Evolutionary conservation across 371 early-diverging fungal genomes (phyloP).

Genomic region (Mortierella sp.): DNA sequence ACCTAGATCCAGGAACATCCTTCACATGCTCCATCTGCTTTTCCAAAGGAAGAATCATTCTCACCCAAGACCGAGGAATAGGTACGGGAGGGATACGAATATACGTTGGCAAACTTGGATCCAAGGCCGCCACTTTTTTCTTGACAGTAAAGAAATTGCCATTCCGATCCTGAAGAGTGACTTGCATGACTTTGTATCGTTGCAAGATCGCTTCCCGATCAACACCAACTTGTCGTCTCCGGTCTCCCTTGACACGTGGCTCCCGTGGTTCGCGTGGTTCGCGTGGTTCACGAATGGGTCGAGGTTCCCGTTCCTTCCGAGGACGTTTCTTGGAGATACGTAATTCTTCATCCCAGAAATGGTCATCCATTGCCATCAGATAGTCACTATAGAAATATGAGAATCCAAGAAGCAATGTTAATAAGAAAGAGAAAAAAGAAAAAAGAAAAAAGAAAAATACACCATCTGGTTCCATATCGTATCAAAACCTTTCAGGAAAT

Average conservation of each 20-base stretch:
- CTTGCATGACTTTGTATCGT: constrained; percentile 85
- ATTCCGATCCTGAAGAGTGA: constrained; percentile 83
- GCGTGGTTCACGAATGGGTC: constrained; percentile 29
- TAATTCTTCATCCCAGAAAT: constrained; percentile 83
- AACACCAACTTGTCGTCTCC: constrained; percentile 37
- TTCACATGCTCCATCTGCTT: constrained; percentile 14
- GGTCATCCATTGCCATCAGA: constrained; percentile 80
- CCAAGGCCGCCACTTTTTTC: constrained; percentile 80
- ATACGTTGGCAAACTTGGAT: constrained; percentile 88
- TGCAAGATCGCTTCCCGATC: constrained; percentile 78
- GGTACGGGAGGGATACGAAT: constrained; percentile 87
- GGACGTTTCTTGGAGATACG: constrained; percentile 39
- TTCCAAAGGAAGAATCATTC: constrained; percentile 64
- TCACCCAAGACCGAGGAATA: constrained; percentile 88
- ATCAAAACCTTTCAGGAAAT: constrained; percentile 61
- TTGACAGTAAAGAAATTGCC: constrained; percentile 85
- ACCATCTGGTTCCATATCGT: neutral
- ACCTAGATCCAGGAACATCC: constrained; percentile 45
- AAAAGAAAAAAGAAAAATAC: constrained; percentile 2
- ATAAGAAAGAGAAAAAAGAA: too few species aligned
- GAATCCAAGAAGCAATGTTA: too few species aligned
- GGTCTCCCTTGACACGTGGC: constrained; percentile 44
- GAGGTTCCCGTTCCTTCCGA: constrained; percentile 52
- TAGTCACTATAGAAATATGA: constrained; percentile 71
- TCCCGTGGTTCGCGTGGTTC: constrained; percentile 33